Evolutionary conservation across 2,329 filamentous ascomycete genomes (phyloP).

Genomic region (Sclerotinia spermophila): DNA sequence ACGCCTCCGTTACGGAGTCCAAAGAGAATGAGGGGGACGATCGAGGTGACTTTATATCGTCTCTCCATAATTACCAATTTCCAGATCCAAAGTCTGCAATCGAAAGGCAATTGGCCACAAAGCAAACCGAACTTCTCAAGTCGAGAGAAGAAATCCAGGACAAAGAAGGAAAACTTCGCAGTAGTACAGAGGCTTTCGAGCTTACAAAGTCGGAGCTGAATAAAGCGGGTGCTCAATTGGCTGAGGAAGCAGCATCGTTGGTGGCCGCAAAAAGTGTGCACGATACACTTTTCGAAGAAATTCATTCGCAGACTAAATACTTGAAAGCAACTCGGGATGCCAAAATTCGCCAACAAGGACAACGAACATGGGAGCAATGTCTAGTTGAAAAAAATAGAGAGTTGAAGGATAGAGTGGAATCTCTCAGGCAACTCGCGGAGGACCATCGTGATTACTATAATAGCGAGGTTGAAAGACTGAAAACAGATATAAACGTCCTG

Average conservation of each 20-base stretch:
- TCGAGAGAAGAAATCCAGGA: neutral
- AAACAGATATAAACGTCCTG: neutral
- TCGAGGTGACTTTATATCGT: neutral
- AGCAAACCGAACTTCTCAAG: neutral
- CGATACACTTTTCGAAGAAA: neutral
- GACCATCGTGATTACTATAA: neutral
- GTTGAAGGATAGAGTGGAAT: neutral
- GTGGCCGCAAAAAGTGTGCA: neutral
- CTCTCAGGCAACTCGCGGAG: too few relatives aligned
- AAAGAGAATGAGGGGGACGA: neutral
- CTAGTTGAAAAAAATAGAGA: neutral
- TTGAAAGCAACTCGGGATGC: neutral
- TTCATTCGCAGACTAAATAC: neutral
- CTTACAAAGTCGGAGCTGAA: neutral
- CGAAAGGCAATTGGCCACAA: neutral
- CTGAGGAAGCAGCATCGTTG: neutral
- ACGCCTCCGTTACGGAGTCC: neutral
- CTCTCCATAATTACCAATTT: neutral
- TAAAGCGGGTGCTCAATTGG: neutral
- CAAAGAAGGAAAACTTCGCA: neutral
- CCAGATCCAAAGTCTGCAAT: neutral
- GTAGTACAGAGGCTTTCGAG: neutral
- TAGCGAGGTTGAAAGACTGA: neutral
- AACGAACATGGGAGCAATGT: neutral
- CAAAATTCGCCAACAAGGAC: neutral